phyloP scores from a whole-genome alignment of 2,329 filamentous ascomycete species.

The Seiridium cupressi region DNA sequence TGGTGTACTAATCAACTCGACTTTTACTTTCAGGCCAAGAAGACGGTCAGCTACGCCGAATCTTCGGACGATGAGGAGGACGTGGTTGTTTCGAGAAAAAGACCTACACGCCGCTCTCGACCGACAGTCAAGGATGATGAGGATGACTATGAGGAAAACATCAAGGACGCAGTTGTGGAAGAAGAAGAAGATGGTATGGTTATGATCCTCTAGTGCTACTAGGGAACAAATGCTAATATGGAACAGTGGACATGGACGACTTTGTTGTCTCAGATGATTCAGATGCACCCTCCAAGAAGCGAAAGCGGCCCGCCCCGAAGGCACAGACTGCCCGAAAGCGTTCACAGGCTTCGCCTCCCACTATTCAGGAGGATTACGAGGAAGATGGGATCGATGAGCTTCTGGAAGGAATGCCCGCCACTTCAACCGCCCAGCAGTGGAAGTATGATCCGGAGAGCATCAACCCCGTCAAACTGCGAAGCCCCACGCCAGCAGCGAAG shows the following conservation, averaged over 20 bases:
- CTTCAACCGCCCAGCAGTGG: constrained; percentile 82
- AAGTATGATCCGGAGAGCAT: constrained; percentile 55
- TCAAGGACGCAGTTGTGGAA: constrained; percentile 56
- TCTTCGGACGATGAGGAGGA: constrained; percentile 79
- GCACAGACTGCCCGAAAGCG: constrained; percentile 58
- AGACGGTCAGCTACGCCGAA: constrained; percentile 76
- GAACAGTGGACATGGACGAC: constrained; percentile 70
- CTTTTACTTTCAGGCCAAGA: constrained; percentile 41
- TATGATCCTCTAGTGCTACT: constrained; percentile 25
- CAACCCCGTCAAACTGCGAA: constrained; percentile 26
- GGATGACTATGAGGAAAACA: constrained; percentile 66
- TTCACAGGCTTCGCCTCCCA: constrained; percentile 51
- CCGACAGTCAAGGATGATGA: constrained; percentile 64
- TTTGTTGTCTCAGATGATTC: constrained; percentile 88
- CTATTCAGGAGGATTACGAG: constrained; percentile 31
- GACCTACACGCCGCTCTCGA: constrained; percentile 44
- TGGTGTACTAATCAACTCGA: neutral
- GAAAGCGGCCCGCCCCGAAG: constrained; percentile 64
- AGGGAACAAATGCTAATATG: constrained; percentile 1
- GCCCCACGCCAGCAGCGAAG: constrained; percentile 20
- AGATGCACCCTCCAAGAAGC: constrained; percentile 71
- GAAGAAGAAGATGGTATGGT: constrained; percentile 53
- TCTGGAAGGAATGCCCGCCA: constrained; percentile 54
- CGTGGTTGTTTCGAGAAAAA: constrained; percentile 52
- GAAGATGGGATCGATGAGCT: constrained; percentile 53